Base-by-base conservation (phyloP, 176 grass and related monocot species). In the Eragrostis curvula region DNA sequence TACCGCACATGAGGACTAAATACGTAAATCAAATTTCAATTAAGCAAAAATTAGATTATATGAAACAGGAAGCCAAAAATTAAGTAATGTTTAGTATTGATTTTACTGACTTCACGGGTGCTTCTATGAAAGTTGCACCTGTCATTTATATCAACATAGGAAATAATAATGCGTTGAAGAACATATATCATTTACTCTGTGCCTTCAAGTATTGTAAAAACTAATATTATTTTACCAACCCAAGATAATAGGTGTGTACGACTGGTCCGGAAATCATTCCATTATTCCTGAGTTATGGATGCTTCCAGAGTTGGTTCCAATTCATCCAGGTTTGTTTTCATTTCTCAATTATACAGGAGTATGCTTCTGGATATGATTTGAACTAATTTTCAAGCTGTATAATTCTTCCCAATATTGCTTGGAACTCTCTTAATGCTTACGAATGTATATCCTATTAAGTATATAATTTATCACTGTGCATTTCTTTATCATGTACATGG, bases 241-340 rank as follows among this genome's bases (percentile, higher is more conserved):
- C 5, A 43, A 75, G 73, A 4, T 75, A 14, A 59, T 75, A 40
- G 73, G 73, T 10, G 36, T 39, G 15, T 75, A 75, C 0, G 53
- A 75, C 15, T 75, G 73, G 73, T 42, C 73, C 9, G 73, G 73
- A 3, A 75, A 75, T n/a, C 24, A 59, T 43, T 21, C 73, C 12
- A 59, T 75, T 6, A 75, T 75, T 43, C 73, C 73, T 6, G 73
- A 75, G 36, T 43, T 75, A 17, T 75, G 73, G 73, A 58, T 75
- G 32, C 36, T 75, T 75, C 73, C 73, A 25, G 2, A 58, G 16
- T 75, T 75, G 10, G 52, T 75, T 21, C 52, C 73, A 25, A 58
- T 75, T 59, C 53, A 75, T 59, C 73, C 73, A n/a, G 73, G 39
- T 75, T n/a, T 39, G n/a, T 59, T 58, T 15, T 75, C 16, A 6